Evolutionary conservation across 495 filamentous ascomycete genomes (phyloP).

Genomic region (Neurospora discreta): DNA sequence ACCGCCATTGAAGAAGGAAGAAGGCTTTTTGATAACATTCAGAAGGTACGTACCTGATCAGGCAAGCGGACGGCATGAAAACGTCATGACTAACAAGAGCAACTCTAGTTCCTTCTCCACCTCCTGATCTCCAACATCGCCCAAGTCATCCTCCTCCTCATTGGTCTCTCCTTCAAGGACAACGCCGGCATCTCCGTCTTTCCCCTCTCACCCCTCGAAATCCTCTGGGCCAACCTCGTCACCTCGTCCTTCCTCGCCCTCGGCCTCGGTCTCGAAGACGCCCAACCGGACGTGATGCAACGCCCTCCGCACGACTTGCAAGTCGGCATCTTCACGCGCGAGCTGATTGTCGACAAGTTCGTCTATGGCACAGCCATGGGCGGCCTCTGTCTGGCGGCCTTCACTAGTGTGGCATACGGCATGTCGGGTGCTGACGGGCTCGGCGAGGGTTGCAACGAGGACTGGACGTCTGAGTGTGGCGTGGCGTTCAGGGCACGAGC

Average conservation of each 20-base stretch:
- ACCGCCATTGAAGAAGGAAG: slow-evolving; percentile 62
- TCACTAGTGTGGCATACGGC: slow-evolving; percentile 56
- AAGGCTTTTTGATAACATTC: slow-evolving; percentile 67
- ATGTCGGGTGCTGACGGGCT: slow-evolving; percentile 51
- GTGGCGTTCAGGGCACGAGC: slow-evolving; percentile 65
- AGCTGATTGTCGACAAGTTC: slow-evolving; percentile 62
- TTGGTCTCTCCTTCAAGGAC: slow-evolving; percentile 65
- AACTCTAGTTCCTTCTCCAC: slow-evolving; percentile 70
- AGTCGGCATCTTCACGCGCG: slow-evolving; percentile 56
- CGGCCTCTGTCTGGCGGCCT: slow-evolving; percentile 51
- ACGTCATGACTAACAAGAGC: slow-evolving; percentile 47
- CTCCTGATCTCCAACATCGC: slow-evolving; percentile 64
- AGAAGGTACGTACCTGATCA: slow-evolving; percentile 36
- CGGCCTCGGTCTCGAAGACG: slow-evolving; percentile 60
- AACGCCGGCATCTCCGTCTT: slow-evolving; percentile 54
- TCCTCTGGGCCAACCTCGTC: slow-evolving; percentile 68
- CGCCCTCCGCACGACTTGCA: slow-evolving; percentile 57
- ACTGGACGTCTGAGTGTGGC: slow-evolving; percentile 39
- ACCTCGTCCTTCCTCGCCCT: slow-evolving; percentile 67
- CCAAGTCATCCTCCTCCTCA: slow-evolving; percentile 58
- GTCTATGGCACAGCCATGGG: slow-evolving; percentile 64
- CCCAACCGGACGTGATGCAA: slow-evolving; percentile 57
- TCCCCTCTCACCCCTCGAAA: slow-evolving; percentile 60
- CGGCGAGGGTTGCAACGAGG: slow-evolving; percentile 51
- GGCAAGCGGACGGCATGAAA: background rate